Percentiles rank a stretch among this genome's conserved stretches.
Conservation (phyloP, 805 yeast genomes). For the Kurtzmaniella fragi region DNA sequence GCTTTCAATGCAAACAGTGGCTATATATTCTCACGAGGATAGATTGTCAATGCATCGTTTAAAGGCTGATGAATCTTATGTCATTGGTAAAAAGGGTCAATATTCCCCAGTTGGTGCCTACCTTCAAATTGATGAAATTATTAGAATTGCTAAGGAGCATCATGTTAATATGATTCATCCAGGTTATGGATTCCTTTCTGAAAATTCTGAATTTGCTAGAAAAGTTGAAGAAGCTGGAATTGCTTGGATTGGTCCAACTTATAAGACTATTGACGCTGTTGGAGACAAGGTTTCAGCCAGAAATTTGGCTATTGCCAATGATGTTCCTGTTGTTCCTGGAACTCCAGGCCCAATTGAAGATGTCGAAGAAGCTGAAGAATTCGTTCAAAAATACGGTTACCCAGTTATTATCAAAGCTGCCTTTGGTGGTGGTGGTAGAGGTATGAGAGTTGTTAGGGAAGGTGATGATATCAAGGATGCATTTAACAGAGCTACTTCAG, state of each 20-base stretch:
- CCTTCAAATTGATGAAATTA: conserved; percentile 91
- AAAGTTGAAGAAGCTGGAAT: conserved; percentile 89
- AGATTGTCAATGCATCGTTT: conserved; percentile 90
- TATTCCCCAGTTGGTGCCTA: conserved; percentile 95
- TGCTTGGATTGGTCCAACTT: conserved; percentile 94
- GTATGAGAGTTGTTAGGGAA: conserved; percentile 98
- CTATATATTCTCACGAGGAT: conserved; percentile 95
- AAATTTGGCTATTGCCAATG: conserved; percentile 70
- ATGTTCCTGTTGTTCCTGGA: conserved; percentile 95
- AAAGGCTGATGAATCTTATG: conserved; percentile 92
- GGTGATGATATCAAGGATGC: conserved; percentile 93
- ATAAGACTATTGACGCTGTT: conserved; percentile 82
- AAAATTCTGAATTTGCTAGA: conserved; percentile 88
- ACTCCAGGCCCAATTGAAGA: conserved; percentile 93
- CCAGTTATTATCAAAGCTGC: conserved; percentile 99
- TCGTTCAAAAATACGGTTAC: conserved; percentile 80
- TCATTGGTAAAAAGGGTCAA: conserved; percentile 84
- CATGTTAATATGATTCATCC: conserved; percentile 36
- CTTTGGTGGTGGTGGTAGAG: conserved; percentile 99
- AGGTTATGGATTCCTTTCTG: conserved; percentile 65
- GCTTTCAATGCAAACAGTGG: conserved; percentile 93
- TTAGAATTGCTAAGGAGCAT: conserved; percentile 61
- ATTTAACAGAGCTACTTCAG: conserved; percentile 87
- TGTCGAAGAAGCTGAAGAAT: conserved; percentile 70
- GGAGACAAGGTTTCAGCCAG: conserved; percentile 98